phyloP scores from a whole-genome alignment of 352 stramenopile species.

The Phytopythium aichiense region DNA sequence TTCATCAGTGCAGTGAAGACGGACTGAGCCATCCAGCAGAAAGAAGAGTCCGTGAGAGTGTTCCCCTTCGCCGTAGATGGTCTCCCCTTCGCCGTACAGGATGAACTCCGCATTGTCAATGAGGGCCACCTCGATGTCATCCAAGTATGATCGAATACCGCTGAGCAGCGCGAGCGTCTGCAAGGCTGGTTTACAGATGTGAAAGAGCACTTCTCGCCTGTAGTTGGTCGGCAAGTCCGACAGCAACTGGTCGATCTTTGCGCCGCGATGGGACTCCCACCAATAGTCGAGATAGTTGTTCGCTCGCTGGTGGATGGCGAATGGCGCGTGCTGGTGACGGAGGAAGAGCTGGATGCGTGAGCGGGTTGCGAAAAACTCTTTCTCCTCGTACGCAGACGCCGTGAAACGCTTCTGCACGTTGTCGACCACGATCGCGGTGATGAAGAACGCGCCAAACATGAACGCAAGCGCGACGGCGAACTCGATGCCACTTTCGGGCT shows the following conservation, averaged over 20 bases:
- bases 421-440: conserved; percentile 48
- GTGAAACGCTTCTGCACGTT: conserved; percentile 58
- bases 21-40: conserved; percentile 37
- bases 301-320: conserved; percentile 42
- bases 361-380: conserved; percentile 44
- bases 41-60: conserved; percentile 44
- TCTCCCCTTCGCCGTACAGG: conserved; percentile 45
- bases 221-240: conserved; percentile 33
- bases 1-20: conserved; percentile 4
- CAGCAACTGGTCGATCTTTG: conserved; percentile 31
- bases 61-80: conserved; percentile 41
- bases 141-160: conserved; percentile 22
- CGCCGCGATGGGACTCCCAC: conserved; percentile 50
- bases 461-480: conserved; percentile 30
- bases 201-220: conserved; percentile 31
- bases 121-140: conserved; percentile 24
- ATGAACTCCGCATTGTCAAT: conserved; percentile 33
- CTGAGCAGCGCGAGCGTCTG: conserved; percentile 33
- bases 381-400: conserved; percentile 43
- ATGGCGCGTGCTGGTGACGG: conserved; percentile 34
- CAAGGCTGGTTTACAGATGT: conserved; percentile 38
- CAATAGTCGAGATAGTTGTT: conserved; percentile 61
- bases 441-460: conserved; percentile 46
- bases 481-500: conserved; percentile 31
- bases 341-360: conserved; percentile 56